Evolutionary conservation across 495 filamentous ascomycete genomes (phyloP).

Genomic region (Talaromyces ruber): DNA sequence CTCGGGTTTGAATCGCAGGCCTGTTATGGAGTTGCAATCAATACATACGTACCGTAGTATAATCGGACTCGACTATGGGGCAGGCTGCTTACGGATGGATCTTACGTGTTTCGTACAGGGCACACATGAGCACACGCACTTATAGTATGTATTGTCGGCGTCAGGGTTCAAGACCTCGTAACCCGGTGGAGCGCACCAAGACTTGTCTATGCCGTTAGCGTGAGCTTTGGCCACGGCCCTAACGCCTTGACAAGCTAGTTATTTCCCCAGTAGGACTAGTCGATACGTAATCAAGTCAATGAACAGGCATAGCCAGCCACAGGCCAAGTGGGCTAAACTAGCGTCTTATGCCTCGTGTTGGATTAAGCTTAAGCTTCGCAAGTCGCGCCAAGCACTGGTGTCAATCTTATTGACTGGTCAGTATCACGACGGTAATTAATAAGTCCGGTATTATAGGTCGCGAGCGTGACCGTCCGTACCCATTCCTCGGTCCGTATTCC

Average conservation of each 20-base stretch:
- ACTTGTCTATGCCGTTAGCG: not conserved
- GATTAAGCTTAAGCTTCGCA: conserved; percentile 46
- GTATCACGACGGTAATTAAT: not conserved
- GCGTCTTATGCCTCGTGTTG: conserved; percentile 31
- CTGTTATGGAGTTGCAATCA: not conserved
- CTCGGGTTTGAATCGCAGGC: not conserved
- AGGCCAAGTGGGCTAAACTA: not conserved
- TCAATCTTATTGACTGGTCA: not conserved
- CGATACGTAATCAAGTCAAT: not conserved
- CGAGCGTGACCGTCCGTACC: not conserved
- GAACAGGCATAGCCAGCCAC: not conserved
- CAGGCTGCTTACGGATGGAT: too few relatives aligned
- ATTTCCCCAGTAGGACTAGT: not conserved
- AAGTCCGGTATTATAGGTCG: not conserved
- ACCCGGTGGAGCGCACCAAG: not conserved
- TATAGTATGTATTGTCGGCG: not conserved
- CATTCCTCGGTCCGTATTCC: not conserved
- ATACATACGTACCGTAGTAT: too few relatives aligned
- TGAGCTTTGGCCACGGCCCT: not conserved
- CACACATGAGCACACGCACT: not conserved
- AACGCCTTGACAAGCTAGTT: not conserved
- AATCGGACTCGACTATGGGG: too few relatives aligned
- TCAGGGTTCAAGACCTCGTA: not conserved
- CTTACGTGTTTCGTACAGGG: not conserved
- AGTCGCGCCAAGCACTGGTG: conserved; percentile 24